These are phyloP conservation scores for Penicillium goetzii DNA, from an alignment of 495 filamentous ascomycete genomes.

Conservation along the genomic window DNA sequence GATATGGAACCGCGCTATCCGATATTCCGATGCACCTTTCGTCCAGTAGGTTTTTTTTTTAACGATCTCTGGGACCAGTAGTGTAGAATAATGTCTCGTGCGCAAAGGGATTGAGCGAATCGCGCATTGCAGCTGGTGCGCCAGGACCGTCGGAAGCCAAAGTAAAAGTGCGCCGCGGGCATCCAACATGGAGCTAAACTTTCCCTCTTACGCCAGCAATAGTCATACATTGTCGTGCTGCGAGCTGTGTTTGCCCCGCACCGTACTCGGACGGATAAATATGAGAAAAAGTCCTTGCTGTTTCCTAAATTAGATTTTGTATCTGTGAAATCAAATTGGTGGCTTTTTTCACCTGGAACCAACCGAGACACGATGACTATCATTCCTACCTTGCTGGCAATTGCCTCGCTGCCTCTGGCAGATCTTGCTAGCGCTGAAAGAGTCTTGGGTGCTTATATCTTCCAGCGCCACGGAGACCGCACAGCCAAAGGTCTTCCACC, in stretches of 20 bases:
- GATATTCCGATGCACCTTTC: neutral
- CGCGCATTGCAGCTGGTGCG: neutral
- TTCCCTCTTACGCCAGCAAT: constrained; percentile 3
- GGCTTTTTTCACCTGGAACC: neutral
- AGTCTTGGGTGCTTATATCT: constrained; percentile 21
- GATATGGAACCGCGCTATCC: neutral
- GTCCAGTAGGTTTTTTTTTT: neutral
- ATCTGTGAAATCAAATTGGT: neutral
- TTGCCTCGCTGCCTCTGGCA: constrained; percentile 9
- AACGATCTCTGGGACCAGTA: neutral
- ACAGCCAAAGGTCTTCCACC: constrained; percentile 20
- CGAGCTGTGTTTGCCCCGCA: neutral
- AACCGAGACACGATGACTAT: neutral
- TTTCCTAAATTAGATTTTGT: neutral
- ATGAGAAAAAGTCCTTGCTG: neutral
- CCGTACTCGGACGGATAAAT: neutral
- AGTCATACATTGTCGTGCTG: constrained; percentile 4
- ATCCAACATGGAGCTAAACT: neutral
- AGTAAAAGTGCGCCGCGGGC: neutral
- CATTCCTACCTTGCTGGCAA: neutral
- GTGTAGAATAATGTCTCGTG: neutral
- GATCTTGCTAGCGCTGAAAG: constrained; percentile 17
- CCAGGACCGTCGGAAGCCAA: constrained; percentile 10
- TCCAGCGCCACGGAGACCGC: constrained; percentile 28
- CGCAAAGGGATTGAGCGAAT: neutral